Base-by-base conservation (phyloP, 192 early-diverging fungal species). In the Coemansia sp. region DNA sequence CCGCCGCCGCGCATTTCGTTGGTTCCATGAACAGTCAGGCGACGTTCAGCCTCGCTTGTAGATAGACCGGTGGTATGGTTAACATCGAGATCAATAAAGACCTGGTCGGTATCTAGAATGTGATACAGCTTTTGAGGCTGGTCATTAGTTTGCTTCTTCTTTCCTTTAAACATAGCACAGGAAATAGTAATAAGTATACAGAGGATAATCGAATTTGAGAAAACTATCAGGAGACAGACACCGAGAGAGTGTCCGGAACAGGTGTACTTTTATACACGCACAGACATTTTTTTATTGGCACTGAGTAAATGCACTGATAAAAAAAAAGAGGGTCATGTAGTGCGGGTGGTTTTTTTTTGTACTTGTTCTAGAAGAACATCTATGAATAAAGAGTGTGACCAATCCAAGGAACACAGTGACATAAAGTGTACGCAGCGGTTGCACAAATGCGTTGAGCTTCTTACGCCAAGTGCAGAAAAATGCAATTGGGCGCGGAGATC, bases 1-100 rank as follows among this genome's bases (percentile, higher is more conserved):
- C 90, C 89, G 69, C 88, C 84, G 33, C 91, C 90, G 58, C 86
- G 85, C 74, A 92, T 85, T 61, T 90, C 88, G 76, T 92, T 92
- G 22, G 66, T 55, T 3, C 89, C 89, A 71, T 89, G 75, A 5
- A 85, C 69, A 1, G 71, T 46, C 24, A 73, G 69, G 33, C 84
- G 73, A 11, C 64, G 72, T 55, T 80, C 71, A 12, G 80, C 86
- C 68, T 84, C 80, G 64, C 73, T 81, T 3, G 88, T 74, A 3
- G 71, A 47, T 40, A 90, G 80, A 31, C 89, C 89, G 15, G 72
- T 80, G 12, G 31, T 61, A 15, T 62, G 36, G 50, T 66, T 67
- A 2, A 77, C 75, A 47, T 72, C 68, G 20, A 85, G 75, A 38
- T 85, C 75, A 36, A 50, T 11, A 15, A 64, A 31, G 18, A 71